Base-by-base conservation (phyloP, 805 yeast genomes). In the Candida tibetensis region DNA sequence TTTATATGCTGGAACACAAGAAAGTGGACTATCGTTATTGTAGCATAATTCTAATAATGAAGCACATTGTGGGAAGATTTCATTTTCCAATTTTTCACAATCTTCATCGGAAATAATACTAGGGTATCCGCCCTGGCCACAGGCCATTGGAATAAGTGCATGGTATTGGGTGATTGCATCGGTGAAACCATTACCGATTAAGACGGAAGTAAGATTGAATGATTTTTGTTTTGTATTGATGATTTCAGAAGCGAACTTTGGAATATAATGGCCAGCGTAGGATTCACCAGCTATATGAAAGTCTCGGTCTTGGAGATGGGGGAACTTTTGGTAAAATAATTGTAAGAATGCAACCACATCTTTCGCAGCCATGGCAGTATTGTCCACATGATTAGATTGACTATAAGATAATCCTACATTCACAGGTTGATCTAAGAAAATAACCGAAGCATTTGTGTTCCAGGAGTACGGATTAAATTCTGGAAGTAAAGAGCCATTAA, bases 161-260 rank as follows among this genome's bases (percentile, higher is more conserved):
- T 47, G 63, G 40, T 55, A 54, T 46, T 69, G 74, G 39, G 64
- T 58, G 42, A 62, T 53, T 2, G 72, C 56, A 44, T 69, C 74
- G 30, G 72, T 68, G 40, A 67, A 58, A 30, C 74, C 74, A 47
- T 69, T 69, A 14, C 74, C 74, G 34, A 69, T 66, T 44, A 69
- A 50, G 8, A 68, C 66, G 4, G 72, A 66, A 14, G 53, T 28
- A 41, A 65, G 57, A 28, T 65, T 63, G 35, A 48, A 49, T 9
- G 48, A 37, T 26, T 52, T 41, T 32, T 49, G 51, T 7, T 53
- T 48, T 23, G 45, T 44, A 34, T 40, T 46, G 34, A 48, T 36
- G 28, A 53, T 49, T 28, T 53, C 57, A 12, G 44, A 29, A 6
- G 55, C 57, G 37, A 53, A 45, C 15, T 44, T 34, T 3, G 58